Percentiles rank a stretch among this genome's conserved stretches.
These are phyloP conservation scores for Aspergillus egyptiacus DNA, from an alignment of 495 filamentous ascomycete species.

Conservation along the genomic window DNA sequence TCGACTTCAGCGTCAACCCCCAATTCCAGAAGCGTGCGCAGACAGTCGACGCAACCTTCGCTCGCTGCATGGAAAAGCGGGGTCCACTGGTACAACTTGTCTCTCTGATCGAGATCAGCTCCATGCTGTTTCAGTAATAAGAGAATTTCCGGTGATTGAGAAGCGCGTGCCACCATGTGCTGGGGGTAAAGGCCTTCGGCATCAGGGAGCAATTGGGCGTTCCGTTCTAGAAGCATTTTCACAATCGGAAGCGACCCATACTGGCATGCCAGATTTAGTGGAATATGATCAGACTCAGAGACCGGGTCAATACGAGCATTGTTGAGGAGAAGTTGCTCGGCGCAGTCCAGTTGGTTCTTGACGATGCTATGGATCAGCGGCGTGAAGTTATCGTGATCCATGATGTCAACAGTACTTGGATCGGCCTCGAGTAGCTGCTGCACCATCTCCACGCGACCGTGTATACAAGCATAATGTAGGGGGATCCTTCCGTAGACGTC, in stretches of 20 bases:
- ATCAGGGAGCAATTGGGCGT: slow-evolving; percentile 75
- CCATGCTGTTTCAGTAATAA: slow-evolving; percentile 76
- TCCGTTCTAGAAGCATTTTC: slow-evolving; percentile 70
- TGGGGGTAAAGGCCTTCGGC: slow-evolving; percentile 97
- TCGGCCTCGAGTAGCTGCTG: slow-evolving; percentile 56
- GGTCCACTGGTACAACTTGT: slow-evolving; percentile 97
- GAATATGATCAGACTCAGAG: slow-evolving; percentile 84
- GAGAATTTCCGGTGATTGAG: slow-evolving; percentile 69
- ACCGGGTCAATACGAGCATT: slow-evolving; percentile 75
- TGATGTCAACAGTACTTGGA: slow-evolving; percentile 67
- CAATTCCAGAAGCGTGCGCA: slow-evolving; percentile 68
- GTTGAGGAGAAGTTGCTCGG: slow-evolving; percentile 62
- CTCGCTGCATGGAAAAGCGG: slow-evolving; percentile 94
- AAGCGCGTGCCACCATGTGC: slow-evolving; percentile 89
- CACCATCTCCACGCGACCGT: slow-evolving; percentile 83
- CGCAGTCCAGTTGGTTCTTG: slow-evolving; percentile 71
- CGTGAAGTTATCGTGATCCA: slow-evolving; percentile 96
- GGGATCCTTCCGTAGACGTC: slow-evolving; percentile 95
- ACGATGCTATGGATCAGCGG: slow-evolving; percentile 93
- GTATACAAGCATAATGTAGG: slow-evolving; percentile 93
- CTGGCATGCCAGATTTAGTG: slow-evolving; percentile 89
- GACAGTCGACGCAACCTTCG: slow-evolving; percentile 86
- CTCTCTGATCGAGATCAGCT: slow-evolving; percentile 85
- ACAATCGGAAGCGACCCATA: slow-evolving; percentile 80
- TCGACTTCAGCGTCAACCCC: slow-evolving; percentile 67